Percentiles rank a stretch among this genome's conserved stretches.
Conservation (phyloP, 2,329 filamentous ascomycete genomes). For the Xylariaceae sp. region DNA sequence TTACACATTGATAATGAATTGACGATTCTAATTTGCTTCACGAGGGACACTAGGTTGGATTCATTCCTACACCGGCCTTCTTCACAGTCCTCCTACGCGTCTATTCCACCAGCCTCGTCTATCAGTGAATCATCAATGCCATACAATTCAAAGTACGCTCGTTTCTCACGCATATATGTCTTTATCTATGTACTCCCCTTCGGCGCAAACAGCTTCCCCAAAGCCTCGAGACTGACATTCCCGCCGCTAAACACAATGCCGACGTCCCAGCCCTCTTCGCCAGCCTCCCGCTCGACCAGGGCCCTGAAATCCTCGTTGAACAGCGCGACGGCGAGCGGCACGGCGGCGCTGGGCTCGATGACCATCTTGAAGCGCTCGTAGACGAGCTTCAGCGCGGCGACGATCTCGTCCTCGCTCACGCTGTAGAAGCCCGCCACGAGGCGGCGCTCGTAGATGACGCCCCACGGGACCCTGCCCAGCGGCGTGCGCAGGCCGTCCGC, state of each 20-base stretch:
- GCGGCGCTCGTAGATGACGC: constrained; percentile 71
- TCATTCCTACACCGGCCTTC: too few species aligned
- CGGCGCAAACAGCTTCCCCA: constrained; percentile 56
- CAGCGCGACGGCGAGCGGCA: constrained; percentile 81
- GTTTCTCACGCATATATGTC: neutral
- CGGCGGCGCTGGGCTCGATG: constrained; percentile 85
- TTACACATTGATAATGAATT: too few species aligned
- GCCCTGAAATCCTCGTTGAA: constrained; percentile 84
- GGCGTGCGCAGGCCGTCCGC: constrained; percentile 89
- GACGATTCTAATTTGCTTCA: too few species aligned
- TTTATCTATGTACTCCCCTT: constrained; percentile 12
- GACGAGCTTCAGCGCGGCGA: constrained; percentile 75
- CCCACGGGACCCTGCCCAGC: constrained; percentile 78
- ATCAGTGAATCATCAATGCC: too few species aligned
- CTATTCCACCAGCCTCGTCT: too few species aligned
- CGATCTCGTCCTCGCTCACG: constrained; percentile 84
- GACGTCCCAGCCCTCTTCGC: constrained; percentile 75
- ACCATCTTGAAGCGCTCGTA: constrained; percentile 89
- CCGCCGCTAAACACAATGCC: constrained; percentile 66
- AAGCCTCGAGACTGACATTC: constrained; percentile 61
- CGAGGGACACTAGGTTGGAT: too few species aligned
- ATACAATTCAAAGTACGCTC: too few species aligned
- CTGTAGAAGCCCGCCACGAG: constrained; percentile 74
- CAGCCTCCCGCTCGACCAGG: constrained; percentile 72
- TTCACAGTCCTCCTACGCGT: too few species aligned